Conservation (phyloP, 805 yeast species). For the Schizosaccharomyces cryophilus region DNA sequence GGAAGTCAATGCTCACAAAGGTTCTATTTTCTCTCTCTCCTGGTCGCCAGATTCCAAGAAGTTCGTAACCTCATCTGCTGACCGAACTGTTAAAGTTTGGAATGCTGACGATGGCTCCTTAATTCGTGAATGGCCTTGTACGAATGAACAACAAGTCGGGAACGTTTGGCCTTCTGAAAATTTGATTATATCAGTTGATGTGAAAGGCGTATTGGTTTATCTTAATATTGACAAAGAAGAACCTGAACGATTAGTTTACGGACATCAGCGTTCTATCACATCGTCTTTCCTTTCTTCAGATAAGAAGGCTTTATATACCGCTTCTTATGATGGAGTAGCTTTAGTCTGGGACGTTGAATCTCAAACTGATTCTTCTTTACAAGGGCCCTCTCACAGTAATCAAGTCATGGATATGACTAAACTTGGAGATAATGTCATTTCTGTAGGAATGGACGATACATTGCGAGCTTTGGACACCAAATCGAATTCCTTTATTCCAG, state of each 20-base stretch:
- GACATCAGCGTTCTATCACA: conserved; percentile 70
- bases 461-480: conserved; percentile 16
- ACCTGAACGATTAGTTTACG: conserved; percentile 25
- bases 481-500: background rate
- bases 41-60: conserved; percentile 33
- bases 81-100: conserved; percentile 48
- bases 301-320: conserved; percentile 19
- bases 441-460: conserved; percentile 82
- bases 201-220: conserved; percentile 46
- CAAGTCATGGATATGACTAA: conserved; percentile 33
- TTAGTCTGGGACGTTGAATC: conserved; percentile 28
- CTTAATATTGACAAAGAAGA: conserved; percentile 10
- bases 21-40: conserved; percentile 57
- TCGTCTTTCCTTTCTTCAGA: conserved; percentile 17
- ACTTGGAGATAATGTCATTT: conserved; percentile 16
- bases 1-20: conserved; percentile 27
- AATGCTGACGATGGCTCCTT: background rate
- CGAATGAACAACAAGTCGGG: conserved; percentile 56
- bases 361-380: conserved; percentile 17
- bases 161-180: conserved; percentile 34
- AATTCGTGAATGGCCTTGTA: conserved; percentile 11
- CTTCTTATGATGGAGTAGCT: conserved; percentile 63
- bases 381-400: conserved; percentile 33
- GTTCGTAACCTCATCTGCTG: conserved; percentile 70
- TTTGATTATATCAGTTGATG: conserved; percentile 35